Evolutionary conservation across 176 grass and related monocot species (phyloP), one percentile per base, ranked within the genome.

Genomic region (Areca catechu): DNA sequence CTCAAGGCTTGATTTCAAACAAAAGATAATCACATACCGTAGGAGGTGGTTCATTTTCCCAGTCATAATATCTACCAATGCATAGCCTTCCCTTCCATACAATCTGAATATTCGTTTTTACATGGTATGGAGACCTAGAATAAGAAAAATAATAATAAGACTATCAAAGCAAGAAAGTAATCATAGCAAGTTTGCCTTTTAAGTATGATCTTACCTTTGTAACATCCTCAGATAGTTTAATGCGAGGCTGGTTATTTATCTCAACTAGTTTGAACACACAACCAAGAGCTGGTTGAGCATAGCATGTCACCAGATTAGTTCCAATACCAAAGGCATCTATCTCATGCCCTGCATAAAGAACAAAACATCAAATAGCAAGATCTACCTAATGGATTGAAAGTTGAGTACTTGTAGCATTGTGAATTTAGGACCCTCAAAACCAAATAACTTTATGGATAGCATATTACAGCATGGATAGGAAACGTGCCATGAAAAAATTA

Each of bases 211-310:
- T 48, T 70, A 90, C 92, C 86, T 96, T 96, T 60, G 86, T 84
- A 30, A 96, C 71, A 85, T 97, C 92, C 77, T 97, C 92, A 15
- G 92, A 97, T 37, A 97, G 80, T 65, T 97, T 97, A 65, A 97
- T 97, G 23, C 92, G 83, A 82, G 92, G 86, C 10, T 91, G 83
- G 60, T 81, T 89, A 66, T 91, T 97, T 52, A 97, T 97, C 69
- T 91, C 92, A 50, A 97, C 86, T 75, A 97, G 78, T 73, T 97
- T 97, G 72, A 97, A 97, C 69, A 97, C 92, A 75, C 92, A 97
- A 72, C 92, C 92, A 63, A 97, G 88, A 19, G 92, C 86, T 43
- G 92, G 80, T 74, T 97, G 92, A 43, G 92, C 77, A 80, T 77
- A 97, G 74, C 92, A 97, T 65, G 92, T 97, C 62, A 97, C 92